A percentile compares a stretch with the other conserved stretches of the same genome.
phyloP scores from a whole-genome alignment of 2,329 filamentous ascomycete species.

The Calonectria montana region DNA sequence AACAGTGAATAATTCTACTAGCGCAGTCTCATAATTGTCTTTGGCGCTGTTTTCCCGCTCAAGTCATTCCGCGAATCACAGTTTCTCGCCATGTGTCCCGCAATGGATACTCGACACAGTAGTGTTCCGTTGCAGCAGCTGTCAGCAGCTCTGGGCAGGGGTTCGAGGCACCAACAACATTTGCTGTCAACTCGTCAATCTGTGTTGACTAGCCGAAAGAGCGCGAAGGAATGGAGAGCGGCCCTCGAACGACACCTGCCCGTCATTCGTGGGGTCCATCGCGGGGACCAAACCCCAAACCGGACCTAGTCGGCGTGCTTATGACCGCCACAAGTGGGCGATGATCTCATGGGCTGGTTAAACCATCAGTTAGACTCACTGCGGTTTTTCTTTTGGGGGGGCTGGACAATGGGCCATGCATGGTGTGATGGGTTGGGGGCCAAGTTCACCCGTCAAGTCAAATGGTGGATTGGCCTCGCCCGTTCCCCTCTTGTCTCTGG shows the following conservation, averaged over 20 bases:
- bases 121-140: slow-evolving; percentile 8
- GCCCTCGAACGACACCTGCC: slow-evolving; percentile 5
- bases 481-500: not conserved
- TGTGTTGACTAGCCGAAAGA: not conserved
- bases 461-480: not conserved
- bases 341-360: slow-evolving; percentile 19
- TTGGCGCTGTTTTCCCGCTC: not conserved
- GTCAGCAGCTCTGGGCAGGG: slow-evolving; percentile 6
- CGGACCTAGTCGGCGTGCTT: slow-evolving; percentile 9
- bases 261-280: slow-evolving; percentile 17
- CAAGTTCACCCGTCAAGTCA: not conserved
- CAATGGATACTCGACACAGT: slow-evolving; percentile 6
- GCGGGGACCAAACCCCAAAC: not conserved
- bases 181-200: not conserved
- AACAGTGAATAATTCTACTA: not conserved
- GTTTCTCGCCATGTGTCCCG: not conserved
- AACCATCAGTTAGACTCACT: not conserved
- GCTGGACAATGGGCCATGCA: slow-evolving; percentile 2
- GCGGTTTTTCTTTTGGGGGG: slow-evolving; percentile 1
- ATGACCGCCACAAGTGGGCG: not conserved
- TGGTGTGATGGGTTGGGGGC: slow-evolving; percentile 12
- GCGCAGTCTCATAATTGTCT: not conserved
- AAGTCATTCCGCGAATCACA: not conserved
- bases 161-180: not conserved
- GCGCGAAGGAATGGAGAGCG: not conserved